These are phyloP conservation scores for Trifolium dubium DNA, from an alignment of 306 rosid genomes.

Conservation along the genomic window DNA sequence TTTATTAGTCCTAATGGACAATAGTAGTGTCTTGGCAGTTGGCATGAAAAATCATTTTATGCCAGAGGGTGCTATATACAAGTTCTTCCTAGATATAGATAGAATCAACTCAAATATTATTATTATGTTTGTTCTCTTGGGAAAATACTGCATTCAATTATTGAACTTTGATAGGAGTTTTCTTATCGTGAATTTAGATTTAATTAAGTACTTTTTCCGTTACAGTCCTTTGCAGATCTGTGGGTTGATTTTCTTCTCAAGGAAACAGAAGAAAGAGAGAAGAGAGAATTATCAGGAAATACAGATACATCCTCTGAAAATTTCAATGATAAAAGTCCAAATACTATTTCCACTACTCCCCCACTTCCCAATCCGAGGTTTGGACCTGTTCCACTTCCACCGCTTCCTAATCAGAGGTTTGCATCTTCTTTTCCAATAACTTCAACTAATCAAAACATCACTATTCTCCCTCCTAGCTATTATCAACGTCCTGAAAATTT, in stretches of 20 bases:
- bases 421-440: constrained; percentile 21
- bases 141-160: background rate
- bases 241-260: constrained; percentile 31
- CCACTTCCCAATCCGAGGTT: constrained; percentile 12
- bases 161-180: constrained; percentile 3
- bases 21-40: constrained; percentile 2
- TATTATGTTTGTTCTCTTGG: background rate
- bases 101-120: background rate
- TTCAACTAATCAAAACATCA: constrained; percentile 4
- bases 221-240: constrained; percentile 31
- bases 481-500: constrained; percentile 24
- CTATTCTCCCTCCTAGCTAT: constrained; percentile 18
- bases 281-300: constrained; percentile 15
- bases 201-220: background rate
- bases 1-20: background rate
- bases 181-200: background rate
- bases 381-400: constrained; percentile 12
- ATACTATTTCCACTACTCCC: constrained; percentile 10
- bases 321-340: constrained; percentile 11
- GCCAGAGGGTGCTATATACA: background rate
- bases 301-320: constrained; percentile 4
- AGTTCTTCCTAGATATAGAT: background rate
- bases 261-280: constrained; percentile 31
- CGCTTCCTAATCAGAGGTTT: constrained; percentile 19
- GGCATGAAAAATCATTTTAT: constrained; percentile 2